Percentiles rank a stretch among this genome's conserved stretches.
Conservation (phyloP, 2,329 filamentous ascomycete species). For the Botrytis porri region DNA sequence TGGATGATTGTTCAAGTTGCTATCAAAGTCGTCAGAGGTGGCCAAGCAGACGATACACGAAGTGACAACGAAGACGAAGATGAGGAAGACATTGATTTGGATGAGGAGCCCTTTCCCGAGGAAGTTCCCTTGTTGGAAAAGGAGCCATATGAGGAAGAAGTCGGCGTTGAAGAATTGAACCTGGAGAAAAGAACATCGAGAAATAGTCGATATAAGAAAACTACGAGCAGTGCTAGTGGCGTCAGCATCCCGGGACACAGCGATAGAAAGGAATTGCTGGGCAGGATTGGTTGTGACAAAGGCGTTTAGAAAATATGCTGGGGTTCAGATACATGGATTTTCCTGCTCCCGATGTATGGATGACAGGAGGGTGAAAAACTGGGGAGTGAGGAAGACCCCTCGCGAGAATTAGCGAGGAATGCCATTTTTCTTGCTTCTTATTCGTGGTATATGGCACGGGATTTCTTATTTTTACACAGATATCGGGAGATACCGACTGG, state of each 20-base stretch:
- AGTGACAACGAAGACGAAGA: constrained; percentile 80
- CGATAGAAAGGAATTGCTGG: constrained; percentile 39
- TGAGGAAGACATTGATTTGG: constrained; percentile 36
- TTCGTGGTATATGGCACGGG: constrained; percentile 2
- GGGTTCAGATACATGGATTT: neutral
- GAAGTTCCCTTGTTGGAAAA: constrained; percentile 23
- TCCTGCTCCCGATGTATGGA: neutral
- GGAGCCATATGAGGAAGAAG: constrained; percentile 66
- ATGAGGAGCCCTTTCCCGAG: constrained; percentile 24
- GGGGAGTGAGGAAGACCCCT: neutral
- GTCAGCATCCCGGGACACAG: constrained; percentile 37
- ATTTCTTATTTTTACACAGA: constrained; percentile 13
- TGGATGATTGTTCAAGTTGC: constrained; percentile 82
- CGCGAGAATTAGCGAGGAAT: neutral
- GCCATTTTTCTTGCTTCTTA: constrained; percentile 3
- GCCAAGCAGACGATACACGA: constrained; percentile 76
- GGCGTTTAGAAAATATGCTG: constrained; percentile 28
- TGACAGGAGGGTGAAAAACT: neutral
- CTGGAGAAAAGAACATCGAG: constrained; percentile 48
- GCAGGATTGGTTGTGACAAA: constrained; percentile 40
- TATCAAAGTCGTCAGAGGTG: constrained; percentile 72
- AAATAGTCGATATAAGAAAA: constrained; percentile 34
- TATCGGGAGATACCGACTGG: constrained; percentile 4
- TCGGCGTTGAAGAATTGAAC: constrained; percentile 69
- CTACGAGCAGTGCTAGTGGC: constrained; percentile 33